These are phyloP conservation scores for Backusella westeae DNA, from an alignment of 192 early-diverging fungal species.

Conservation along the genomic window DNA sequence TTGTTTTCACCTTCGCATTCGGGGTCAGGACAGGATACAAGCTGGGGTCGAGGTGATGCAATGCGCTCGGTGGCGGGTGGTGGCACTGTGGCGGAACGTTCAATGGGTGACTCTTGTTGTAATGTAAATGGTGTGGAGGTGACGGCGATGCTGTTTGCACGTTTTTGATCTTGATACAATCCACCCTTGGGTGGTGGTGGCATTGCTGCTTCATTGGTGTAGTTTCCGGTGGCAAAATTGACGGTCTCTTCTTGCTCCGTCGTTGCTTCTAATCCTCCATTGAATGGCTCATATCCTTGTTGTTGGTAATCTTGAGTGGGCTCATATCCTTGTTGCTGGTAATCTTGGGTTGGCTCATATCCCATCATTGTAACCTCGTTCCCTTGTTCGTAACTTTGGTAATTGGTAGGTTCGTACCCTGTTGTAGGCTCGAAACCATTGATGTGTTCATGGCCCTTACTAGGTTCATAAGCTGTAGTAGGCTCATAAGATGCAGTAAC, in stretches of 20 bases:
- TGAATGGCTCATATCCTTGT: neutral
- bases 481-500: neutral
- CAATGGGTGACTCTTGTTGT: neutral
- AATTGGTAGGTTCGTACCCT: neutral
- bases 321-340: neutral
- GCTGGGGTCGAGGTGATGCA: conserved; percentile 14
- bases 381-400: neutral
- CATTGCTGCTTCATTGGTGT: neutral
- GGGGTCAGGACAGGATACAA: conserved; percentile 42
- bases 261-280: neutral
- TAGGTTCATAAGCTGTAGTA: neutral
- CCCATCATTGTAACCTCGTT: neutral
- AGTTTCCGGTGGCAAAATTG: neutral
- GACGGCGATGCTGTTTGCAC: neutral
- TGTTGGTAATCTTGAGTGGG: neutral
- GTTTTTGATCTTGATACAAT: neutral
- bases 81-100: conserved; percentile 14
- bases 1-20: conserved; percentile 55
- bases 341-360: neutral
- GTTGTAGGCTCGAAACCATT: neutral
- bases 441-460: neutral
- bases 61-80: conserved; percentile 11
- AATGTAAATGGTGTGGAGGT: neutral
- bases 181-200: neutral
- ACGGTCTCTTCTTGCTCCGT: neutral